phyloP scores from a whole-genome alignment of 306 rosid genomes.

The Parietaria judaica region DNA sequence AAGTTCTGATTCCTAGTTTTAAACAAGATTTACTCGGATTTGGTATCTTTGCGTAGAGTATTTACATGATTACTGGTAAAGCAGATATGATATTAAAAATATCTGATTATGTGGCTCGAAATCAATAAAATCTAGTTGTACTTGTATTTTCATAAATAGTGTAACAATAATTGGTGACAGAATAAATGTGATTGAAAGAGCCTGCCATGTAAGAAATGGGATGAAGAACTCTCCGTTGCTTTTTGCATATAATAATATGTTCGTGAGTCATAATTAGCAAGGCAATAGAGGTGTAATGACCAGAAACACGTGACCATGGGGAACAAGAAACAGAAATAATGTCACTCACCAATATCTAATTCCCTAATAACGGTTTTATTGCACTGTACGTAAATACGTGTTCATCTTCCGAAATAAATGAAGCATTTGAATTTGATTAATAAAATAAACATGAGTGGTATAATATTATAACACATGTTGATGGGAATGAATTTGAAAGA shows the following conservation, averaged over 20 bases:
- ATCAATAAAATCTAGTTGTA: neutral
- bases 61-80: no score
- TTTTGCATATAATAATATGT: neutral
- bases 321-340: slow-evolving; percentile 12
- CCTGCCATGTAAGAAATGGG: neutral
- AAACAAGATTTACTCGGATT: no score
- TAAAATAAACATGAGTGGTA: no score
- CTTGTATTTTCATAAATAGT: neutral
- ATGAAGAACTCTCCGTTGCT: neutral
- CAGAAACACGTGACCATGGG: slow-evolving; percentile 11
- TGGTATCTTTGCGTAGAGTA: no score
- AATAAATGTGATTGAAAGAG: slow-evolving; percentile 1
- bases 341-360: neutral
- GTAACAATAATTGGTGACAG: neutral
- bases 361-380: neutral
- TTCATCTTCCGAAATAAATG: no score
- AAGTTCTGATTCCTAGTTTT: no score
- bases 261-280: neutral
- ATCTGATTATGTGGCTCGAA: neutral
- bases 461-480: no score
- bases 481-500: no score
- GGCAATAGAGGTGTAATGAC: neutral
- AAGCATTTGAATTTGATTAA: no score
- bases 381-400: no score
- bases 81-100: neutral